These are phyloP conservation scores for Sphagnurus paluster DNA, from an alignment of 1,284 basidiomycete species.

Conservation along the genomic window DNA sequence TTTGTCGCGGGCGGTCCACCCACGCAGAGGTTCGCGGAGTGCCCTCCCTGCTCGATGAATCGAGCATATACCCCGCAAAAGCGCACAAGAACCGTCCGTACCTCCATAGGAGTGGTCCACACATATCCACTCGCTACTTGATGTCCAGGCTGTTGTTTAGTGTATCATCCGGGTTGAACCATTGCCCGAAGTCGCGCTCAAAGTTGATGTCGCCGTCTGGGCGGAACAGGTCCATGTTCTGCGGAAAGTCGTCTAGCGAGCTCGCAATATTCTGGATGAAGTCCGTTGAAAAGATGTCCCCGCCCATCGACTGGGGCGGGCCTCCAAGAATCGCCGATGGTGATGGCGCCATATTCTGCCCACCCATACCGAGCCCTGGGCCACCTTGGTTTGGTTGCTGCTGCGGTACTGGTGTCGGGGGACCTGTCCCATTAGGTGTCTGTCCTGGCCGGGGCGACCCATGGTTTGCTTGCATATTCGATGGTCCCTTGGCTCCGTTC, in stretches of 20 bases:
- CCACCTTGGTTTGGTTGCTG: constrained; percentile 16
- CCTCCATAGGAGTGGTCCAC: constrained; percentile 5
- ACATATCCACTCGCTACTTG: constrained; percentile 18
- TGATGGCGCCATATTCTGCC: constrained; percentile 40
- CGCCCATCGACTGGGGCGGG: constrained; percentile 16
- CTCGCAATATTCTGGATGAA: constrained; percentile 42
- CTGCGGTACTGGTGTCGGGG: constrained; percentile 46
- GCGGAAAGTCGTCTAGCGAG: constrained; percentile 42
- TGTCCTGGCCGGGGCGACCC: constrained; percentile 41
- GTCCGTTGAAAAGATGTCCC: constrained; percentile 34
- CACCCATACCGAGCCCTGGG: constrained; percentile 1
- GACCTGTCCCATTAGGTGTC: constrained; percentile 41
- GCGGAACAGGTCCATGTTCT: constrained; percentile 38
- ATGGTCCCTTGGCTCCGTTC: constrained; percentile 17
- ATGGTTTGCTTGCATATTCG: constrained; percentile 25
- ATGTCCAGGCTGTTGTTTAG: constrained; percentile 30
- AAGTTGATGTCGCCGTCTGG: constrained; percentile 55
- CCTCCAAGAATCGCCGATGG: constrained; percentile 43
- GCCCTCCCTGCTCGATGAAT: constrained; percentile 4
- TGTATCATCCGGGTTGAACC: constrained; percentile 59
- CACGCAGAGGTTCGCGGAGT: constrained; percentile 5
- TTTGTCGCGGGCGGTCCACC: background rate
- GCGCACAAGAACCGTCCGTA: constrained; percentile 5
- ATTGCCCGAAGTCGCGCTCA: constrained; percentile 67
- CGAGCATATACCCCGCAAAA: constrained; percentile 6